Evolutionary conservation across 164 flowering plant species (phyloP), one percentile per base, ranked within the genome.

Genomic region (Buxus sempervirens): DNA sequence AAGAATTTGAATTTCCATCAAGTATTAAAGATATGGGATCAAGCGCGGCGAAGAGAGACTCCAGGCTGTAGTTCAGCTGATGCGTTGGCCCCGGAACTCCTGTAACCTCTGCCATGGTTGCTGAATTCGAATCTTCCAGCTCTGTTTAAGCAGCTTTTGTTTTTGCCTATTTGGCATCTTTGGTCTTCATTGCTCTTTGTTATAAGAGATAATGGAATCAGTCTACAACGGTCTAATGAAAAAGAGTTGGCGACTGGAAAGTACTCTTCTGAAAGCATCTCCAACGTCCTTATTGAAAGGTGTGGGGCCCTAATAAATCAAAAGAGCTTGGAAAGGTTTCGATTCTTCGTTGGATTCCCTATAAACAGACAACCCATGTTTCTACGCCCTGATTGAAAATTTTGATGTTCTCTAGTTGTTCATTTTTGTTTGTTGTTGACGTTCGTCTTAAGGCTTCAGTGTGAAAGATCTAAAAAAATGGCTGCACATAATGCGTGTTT

Each of bases 1-100:
- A 7, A n/a, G 80, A 42, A 28, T 12, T 36, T 3, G 83, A 68
- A 55, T 77, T 76, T 54, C 81, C 85, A 26, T 84, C 75, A 53
- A 81, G 81, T 18, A 79, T 61, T 3, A 78, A 76, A 10, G 86
- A 79, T 1, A 61, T 67, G 61, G 85, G 84, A 22, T 86, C 87
- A 10, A 83, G 72, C 7, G 81, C 65, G 16, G 75, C 65, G 67
- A 76, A 75, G 56, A 81, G 80, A 45, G 81, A 54, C 5, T 77
- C 71, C 3, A 70, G 63, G 13, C 58, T 19, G 18, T 26, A 63
- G 23, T 54, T 54, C 13, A 10, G 51, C 51, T 45, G 51, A 15
- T 63, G 75, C 62, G 69, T 68, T 72, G 68, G 70, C 24, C 54
- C 62, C 56, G 71, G 73, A 74, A 59, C 54, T 48, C 68, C 69